These are phyloP conservation scores for Paecilomyces fulvus DNA, from an alignment of 2,329 filamentous ascomycete species.

Conservation along the genomic window DNA sequence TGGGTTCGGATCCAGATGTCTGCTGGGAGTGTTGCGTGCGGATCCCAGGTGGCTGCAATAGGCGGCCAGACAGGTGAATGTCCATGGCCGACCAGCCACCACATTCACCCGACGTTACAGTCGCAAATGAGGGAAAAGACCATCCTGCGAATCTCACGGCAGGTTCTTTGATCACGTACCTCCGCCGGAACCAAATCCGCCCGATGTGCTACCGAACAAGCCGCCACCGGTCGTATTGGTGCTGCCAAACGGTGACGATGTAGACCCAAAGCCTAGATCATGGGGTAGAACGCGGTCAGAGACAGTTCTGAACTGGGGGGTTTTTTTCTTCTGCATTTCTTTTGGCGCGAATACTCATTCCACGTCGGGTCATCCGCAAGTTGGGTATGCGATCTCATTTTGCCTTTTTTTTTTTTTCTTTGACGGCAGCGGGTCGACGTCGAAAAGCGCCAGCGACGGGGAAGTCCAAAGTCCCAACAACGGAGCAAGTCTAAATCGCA, in stretches of 20 bases:
- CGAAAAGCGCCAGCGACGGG: constrained; percentile 15
- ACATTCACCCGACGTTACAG: background rate
- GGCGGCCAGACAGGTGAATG: background rate
- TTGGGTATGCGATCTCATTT: constrained; percentile 10
- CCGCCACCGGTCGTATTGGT: constrained; percentile 23
- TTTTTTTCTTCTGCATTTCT: constrained; percentile 11
- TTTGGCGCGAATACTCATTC: constrained; percentile 22
- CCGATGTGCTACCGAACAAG: constrained; percentile 28
- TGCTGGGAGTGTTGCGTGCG: background rate
- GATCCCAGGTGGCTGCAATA: background rate
- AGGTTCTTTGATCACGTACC: constrained; percentile 27
- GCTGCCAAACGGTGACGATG: constrained; percentile 29
- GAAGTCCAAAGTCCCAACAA: constrained; percentile 5
- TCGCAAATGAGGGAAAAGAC: constrained; percentile 1
- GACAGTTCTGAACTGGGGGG: constrained; percentile 24
- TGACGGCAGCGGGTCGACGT: constrained; percentile 20
- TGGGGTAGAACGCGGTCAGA: constrained; percentile 30
- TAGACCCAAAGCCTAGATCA: constrained; percentile 35
- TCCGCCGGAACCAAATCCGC: constrained; percentile 34
- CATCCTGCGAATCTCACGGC: constrained; percentile 16
- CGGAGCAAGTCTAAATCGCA: constrained; percentile 3
- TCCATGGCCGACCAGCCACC: background rate
- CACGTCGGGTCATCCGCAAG: constrained; percentile 15
- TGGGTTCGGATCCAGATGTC: background rate
- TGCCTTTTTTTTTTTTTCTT: constrained; percentile 13